Evolutionary conservation across 2,329 filamentous ascomycete species (phyloP).

Genomic region (Aspergillus candidus): DNA sequence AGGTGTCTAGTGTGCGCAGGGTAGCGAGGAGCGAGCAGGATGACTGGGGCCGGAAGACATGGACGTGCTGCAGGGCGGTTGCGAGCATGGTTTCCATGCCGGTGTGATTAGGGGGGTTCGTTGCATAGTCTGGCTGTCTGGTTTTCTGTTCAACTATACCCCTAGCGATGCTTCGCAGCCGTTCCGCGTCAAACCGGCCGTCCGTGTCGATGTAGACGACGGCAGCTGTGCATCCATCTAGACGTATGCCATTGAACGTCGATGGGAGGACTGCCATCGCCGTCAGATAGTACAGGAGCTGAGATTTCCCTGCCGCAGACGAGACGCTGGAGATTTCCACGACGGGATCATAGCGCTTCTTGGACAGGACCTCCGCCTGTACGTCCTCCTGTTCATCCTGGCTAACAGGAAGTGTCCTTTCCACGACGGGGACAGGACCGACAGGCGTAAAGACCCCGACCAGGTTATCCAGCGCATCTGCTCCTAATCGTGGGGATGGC

Average conservation of each 20-base stretch:
- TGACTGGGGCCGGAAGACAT: constrained; percentile 53
- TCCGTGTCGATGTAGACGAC: constrained; percentile 54
- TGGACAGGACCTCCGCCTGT: constrained; percentile 1
- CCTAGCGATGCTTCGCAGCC: constrained; percentile 35
- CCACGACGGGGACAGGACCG: constrained; percentile 2
- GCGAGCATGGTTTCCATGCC: constrained; percentile 25
- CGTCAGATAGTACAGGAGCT: constrained; percentile 53
- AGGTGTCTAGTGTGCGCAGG: constrained; percentile 41
- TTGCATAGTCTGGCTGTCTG: background rate
- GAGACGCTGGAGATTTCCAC: constrained; percentile 51
- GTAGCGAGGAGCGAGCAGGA: constrained; percentile 47
- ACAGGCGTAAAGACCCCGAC: constrained; percentile 32
- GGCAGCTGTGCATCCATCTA: constrained; percentile 44
- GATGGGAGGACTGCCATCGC: constrained; percentile 47
- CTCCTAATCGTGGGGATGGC: constrained; percentile 28
- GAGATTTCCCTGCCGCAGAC: constrained; percentile 52
- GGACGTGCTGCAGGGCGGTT: constrained; percentile 48
- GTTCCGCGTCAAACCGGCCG: constrained; percentile 46
- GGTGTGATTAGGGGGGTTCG: constrained; percentile 7
- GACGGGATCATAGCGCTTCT: constrained; percentile 27
- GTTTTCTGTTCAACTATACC: constrained; percentile 21
- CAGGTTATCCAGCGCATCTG: constrained; percentile 44
- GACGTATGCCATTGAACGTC: constrained; percentile 19
- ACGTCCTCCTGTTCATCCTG: constrained; percentile 6
- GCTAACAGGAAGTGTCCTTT: constrained; percentile 6